Conservation (phyloP, 2,329 filamentous ascomycete genomes). For the Knoxdaviesia capensis region DNA sequence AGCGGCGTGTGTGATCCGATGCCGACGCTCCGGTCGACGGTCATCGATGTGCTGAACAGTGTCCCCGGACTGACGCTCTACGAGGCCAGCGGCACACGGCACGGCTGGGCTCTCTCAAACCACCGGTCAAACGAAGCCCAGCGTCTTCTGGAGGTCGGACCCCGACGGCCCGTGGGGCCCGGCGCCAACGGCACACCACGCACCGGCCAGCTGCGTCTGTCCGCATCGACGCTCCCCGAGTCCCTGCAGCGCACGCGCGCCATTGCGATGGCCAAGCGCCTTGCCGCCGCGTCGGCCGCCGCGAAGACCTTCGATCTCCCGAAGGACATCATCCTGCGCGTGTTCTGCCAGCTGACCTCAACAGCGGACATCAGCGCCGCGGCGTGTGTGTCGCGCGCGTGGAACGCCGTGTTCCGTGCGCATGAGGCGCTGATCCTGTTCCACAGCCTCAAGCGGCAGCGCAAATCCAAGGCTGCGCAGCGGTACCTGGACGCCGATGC, state of each 20-base stretch:
- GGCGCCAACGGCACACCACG: slow-evolving; percentile 1
- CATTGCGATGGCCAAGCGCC: not conserved
- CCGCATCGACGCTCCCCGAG: not conserved
- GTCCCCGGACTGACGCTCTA: slow-evolving; percentile 25
- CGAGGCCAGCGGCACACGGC: slow-evolving; percentile 23
- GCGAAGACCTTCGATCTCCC: no score
- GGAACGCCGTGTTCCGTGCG: no score
- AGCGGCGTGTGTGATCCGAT: slow-evolving; percentile 28
- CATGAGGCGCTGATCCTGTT: no score
- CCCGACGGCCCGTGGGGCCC: not conserved
- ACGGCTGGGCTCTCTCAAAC: slow-evolving; percentile 28
- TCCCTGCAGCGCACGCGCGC: not conserved
- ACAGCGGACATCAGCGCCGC: not conserved
- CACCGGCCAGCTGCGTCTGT: not conserved
- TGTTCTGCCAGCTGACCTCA: not conserved
- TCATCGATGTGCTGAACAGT: slow-evolving; percentile 30
- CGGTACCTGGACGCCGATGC: no score
- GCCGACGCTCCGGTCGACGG: slow-evolving; percentile 22
- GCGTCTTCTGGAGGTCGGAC: slow-evolving; percentile 6
- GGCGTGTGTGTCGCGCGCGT: no score
- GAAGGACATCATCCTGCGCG: not conserved
- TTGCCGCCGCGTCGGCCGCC: not conserved
- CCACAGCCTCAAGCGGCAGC: no score
- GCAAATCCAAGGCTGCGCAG: no score
- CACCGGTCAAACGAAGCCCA: slow-evolving; percentile 16